These are phyloP conservation scores for Beauveria bassiana DNA, from an alignment of 2,329 filamentous ascomycete species.

Conservation along the genomic window DNA sequence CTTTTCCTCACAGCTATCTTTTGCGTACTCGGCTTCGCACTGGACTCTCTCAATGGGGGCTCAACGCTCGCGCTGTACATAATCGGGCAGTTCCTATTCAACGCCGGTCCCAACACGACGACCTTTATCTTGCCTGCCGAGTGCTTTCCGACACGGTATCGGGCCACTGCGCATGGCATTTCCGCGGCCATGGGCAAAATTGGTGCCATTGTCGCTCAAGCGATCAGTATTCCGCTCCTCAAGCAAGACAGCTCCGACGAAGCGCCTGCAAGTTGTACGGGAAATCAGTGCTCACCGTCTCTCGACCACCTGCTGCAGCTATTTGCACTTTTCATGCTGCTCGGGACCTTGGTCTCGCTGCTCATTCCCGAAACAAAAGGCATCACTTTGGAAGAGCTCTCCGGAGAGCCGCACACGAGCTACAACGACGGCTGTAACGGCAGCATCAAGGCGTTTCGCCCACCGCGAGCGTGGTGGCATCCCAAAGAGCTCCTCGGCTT, in stretches of 20 bases:
- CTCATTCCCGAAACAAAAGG: constrained; percentile 74
- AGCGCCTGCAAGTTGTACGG: constrained; percentile 39
- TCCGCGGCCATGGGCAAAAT: constrained; percentile 61
- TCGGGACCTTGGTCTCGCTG: constrained; percentile 58
- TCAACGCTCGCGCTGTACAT: constrained; percentile 55
- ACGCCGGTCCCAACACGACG: constrained; percentile 58
- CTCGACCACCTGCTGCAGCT: constrained; percentile 69
- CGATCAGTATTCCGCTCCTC: constrained; percentile 55
- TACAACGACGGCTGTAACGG: constrained; percentile 45
- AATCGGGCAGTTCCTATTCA: constrained; percentile 59
- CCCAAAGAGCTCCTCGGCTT: constrained; percentile 40
- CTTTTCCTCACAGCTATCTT: constrained; percentile 54
- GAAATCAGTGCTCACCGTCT: constrained; percentile 46
- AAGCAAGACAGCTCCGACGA: constrained; percentile 36
- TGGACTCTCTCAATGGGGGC: constrained; percentile 37
- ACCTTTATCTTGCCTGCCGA: constrained; percentile 59
- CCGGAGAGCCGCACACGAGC: constrained; percentile 57
- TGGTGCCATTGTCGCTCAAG: constrained; percentile 60
- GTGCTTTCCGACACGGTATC: constrained; percentile 56
- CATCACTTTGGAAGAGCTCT: constrained; percentile 62
- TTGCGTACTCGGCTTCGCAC: constrained; percentile 53
- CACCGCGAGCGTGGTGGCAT: constrained; percentile 23
- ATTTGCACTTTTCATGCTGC: constrained; percentile 74
- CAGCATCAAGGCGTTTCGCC: constrained; percentile 29
- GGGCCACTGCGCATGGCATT: constrained; percentile 55